These are phyloP conservation scores for Scedosporium apiospermum DNA, from an alignment of 2,329 filamentous ascomycete genomes.

Conservation along the genomic window DNA sequence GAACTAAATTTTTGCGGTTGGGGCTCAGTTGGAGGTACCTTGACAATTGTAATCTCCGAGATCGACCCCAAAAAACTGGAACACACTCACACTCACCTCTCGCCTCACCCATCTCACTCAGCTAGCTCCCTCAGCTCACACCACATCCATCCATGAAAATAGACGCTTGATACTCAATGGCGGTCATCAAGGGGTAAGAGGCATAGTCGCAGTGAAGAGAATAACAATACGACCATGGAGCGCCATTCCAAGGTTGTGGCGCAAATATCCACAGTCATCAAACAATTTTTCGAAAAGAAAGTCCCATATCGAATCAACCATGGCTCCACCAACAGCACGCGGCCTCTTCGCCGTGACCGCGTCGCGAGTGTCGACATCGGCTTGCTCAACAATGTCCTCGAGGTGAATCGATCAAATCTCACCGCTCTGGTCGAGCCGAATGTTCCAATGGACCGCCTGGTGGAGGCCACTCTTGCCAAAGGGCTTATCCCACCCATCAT, in stretches of 20 bases:
- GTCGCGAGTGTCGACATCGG: constrained; percentile 53
- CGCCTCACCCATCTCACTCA: neutral
- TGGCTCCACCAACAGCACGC: constrained; percentile 69
- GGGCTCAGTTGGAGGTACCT: too few species aligned
- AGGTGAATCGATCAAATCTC: constrained; percentile 43
- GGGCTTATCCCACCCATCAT: constrained; percentile 62
- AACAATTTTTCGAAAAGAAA: constrained; percentile 34
- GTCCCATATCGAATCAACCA: constrained; percentile 66
- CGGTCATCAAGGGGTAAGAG: too few species aligned
- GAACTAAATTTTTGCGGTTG: neutral
- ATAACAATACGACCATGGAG: constrained; percentile 29
- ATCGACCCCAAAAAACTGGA: neutral
- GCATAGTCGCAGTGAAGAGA: neutral
- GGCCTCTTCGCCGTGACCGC: constrained; percentile 33
- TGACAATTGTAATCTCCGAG: neutral
- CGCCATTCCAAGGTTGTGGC: constrained; percentile 38
- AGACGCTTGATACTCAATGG: neutral
- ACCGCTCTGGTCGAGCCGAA: constrained; percentile 66
- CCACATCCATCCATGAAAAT: neutral
- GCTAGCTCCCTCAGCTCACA: neutral
- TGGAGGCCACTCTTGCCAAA: constrained; percentile 54
- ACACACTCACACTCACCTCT: neutral
- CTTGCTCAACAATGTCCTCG: constrained; percentile 51
- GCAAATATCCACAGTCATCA: constrained; percentile 36
- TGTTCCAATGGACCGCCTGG: constrained; percentile 63